Evolutionary conservation across 1,284 basidiomycete genomes (phyloP), one percentile per base, ranked within the genome.

Genomic region (Ceratobasidium sp.): DNA sequence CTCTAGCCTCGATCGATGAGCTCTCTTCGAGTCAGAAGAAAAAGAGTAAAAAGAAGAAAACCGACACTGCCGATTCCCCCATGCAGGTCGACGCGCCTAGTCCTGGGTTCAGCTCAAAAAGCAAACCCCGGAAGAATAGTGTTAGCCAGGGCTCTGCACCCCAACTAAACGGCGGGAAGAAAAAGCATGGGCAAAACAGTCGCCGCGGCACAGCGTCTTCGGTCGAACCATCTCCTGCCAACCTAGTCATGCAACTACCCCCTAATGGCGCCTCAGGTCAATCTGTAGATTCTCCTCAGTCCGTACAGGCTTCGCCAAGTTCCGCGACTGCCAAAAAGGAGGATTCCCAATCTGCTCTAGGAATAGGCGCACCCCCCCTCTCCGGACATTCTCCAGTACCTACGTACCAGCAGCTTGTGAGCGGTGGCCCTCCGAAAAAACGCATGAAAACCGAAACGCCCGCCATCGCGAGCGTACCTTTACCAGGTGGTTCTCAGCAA

Each of bases 361-460:
- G 68, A 29, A 59, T 71, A n/a, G 68, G 68, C 40, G 34, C n/a
- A 8, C 68, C 68, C 5, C 68, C 68, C 25, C 40, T 43, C 34
- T 40, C 68, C 17, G 40, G 43, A 25, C 68, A 59, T 32, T 71
- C 68, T 17, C 68, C 68, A 29, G 68, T 40, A 40, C 54, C 56
- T 9, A 44, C 56, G 19, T 37, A 61, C 17, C 68, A 59, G 43
- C 68, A 71, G 22, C 17, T 61, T 25, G 54, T 61, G 15, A 71
- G 68, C 43, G 67, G 67, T 1, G 61, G 61, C 22, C 68, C 68
- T 32, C 68, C 68, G 22, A 71, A 71, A 40, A 71, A 71, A 29
- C 68, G 68, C 9, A 71, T 71, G 68, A 71, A 71, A 40, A 71
- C 68, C 34, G 68, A 71, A 34, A 71, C 68, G 9, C 68, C 68